These are phyloP conservation scores for Hemileccinum rubropunctum DNA, from an alignment of 768 basidiomycete species.

Conservation along the genomic window DNA sequence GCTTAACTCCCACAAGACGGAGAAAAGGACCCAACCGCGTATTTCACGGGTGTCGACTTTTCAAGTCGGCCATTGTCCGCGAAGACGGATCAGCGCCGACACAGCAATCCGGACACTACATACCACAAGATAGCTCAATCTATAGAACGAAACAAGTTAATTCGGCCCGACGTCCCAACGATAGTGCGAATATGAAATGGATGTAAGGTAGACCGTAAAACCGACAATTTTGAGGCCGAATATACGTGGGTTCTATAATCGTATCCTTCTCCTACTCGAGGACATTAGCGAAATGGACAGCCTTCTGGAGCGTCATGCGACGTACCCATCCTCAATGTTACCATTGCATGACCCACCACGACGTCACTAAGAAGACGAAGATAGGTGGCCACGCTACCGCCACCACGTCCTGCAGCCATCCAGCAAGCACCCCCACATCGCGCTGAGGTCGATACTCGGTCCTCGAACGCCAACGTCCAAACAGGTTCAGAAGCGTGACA, in stretches of 20 bases:
- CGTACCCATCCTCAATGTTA: slow-evolving; percentile 5
- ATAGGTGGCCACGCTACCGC: slow-evolving; percentile 38
- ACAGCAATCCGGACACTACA: background rate
- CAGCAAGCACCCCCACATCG: slow-evolving; percentile 28
- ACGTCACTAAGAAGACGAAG: slow-evolving; percentile 27
- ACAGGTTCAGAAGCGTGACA: slow-evolving; percentile 20
- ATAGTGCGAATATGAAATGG: background rate
- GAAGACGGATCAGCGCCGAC: background rate
- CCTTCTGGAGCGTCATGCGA: no score
- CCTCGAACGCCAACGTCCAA: slow-evolving; percentile 8
- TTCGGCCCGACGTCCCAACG: no score
- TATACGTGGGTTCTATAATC: no score
- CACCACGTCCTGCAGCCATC: slow-evolving; percentile 30
- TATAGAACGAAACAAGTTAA: background rate
- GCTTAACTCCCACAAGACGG: no score
- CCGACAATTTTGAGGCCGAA: background rate
- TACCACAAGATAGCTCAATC: background rate
- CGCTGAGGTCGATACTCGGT: slow-evolving; percentile 9
- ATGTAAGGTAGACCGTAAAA: background rate
- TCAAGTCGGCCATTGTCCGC: background rate
- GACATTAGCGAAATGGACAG: no score
- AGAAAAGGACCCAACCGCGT: background rate
- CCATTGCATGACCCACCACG: slow-evolving; percentile 34
- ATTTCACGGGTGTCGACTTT: background rate
- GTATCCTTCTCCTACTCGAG: background rate